Evolutionary conservation across 2,329 filamentous ascomycete species (phyloP).

Genomic region (Fusarium abutilonis): DNA sequence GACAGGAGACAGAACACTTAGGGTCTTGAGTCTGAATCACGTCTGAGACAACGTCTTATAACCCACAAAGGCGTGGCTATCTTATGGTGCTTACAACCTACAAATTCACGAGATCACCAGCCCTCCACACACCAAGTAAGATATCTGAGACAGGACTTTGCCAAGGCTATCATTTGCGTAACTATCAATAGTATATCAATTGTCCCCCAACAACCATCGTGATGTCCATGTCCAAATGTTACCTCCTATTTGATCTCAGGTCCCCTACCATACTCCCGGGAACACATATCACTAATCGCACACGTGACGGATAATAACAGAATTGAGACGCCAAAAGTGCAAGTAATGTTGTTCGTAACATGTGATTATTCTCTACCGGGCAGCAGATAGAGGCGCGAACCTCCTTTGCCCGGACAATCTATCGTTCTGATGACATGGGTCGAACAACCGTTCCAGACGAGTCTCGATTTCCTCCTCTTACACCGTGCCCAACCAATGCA

Average conservation of each 20-base stretch:
- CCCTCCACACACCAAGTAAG: slow-evolving; percentile 11
- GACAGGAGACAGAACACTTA: too few relatives aligned
- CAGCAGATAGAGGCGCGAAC: slow-evolving; percentile 50
- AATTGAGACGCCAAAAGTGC: slow-evolving; percentile 32
- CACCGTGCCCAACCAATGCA: slow-evolving; percentile 40
- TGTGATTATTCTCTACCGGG: slow-evolving; percentile 47
- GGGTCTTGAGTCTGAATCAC: too few relatives aligned
- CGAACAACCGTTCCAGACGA: slow-evolving; percentile 36
- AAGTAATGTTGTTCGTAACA: slow-evolving; percentile 47
- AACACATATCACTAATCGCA: slow-evolving; percentile 8
- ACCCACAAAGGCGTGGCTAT: slow-evolving; percentile 14
- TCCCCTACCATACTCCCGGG: too few relatives aligned
- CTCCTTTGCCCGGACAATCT: slow-evolving; percentile 53
- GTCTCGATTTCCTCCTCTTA: slow-evolving; percentile 40
- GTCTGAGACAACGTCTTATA: slow-evolving; percentile 1
- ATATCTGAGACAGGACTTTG: slow-evolving; percentile 27
- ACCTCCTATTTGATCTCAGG: background rate
- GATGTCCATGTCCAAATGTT: slow-evolving; percentile 1
- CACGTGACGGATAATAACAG: slow-evolving; percentile 1
- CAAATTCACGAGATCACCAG: slow-evolving; percentile 6
- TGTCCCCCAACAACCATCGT: background rate
- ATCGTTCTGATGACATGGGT: slow-evolving; percentile 46
- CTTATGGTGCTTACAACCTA: slow-evolving; percentile 1
- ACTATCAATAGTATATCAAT: slow-evolving; percentile 3
- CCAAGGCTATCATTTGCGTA: slow-evolving; percentile 7